phyloP scores from a whole-genome alignment of 257 asterid species.

The Lycium barbarum region DNA sequence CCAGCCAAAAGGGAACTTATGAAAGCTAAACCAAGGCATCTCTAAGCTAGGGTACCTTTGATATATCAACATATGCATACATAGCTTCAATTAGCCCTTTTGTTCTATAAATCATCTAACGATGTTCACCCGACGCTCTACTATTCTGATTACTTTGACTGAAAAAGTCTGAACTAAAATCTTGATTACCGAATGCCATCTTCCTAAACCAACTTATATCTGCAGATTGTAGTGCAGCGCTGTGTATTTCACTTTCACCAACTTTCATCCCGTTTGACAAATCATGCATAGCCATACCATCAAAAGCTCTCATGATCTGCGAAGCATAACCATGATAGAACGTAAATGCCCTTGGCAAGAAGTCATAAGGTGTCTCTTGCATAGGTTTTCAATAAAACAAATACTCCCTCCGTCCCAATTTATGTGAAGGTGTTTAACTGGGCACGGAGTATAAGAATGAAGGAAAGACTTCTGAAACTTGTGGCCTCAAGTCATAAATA shows the following conservation, averaged over 20 bases:
- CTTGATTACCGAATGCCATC: conserved; percentile 86
- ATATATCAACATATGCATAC: conserved; percentile 20
- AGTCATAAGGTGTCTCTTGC: not conserved
- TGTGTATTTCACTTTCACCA: conserved; percentile 76
- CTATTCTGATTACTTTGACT: conserved; percentile 51
- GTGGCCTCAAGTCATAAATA: too few relatives aligned
- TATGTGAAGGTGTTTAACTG: too few relatives aligned
- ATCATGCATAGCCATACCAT: conserved; percentile 62
- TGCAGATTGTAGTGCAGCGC: conserved; percentile 81
- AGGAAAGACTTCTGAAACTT: too few relatives aligned
- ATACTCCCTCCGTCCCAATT: too few relatives aligned
- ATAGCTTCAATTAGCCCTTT: not conserved
- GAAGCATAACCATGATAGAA: conserved; percentile 10
- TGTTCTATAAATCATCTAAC: not conserved
- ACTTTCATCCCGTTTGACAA: conserved; percentile 89
- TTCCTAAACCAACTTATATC: conserved; percentile 77
- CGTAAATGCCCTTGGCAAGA: not conserved
- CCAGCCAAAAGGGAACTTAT: conserved; percentile 30
- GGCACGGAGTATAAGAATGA: too few relatives aligned
- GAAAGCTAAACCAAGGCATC: conserved; percentile 11
- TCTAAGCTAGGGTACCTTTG: conserved; percentile 20
- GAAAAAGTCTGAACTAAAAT: conserved; percentile 72
- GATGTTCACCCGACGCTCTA: conserved; percentile 39
- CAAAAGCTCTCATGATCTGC: conserved; percentile 91
- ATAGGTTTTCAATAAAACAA: not conserved